phyloP scores from a whole-genome alignment of 1,139 yeast species.

The Geotrichum candidum region DNA sequence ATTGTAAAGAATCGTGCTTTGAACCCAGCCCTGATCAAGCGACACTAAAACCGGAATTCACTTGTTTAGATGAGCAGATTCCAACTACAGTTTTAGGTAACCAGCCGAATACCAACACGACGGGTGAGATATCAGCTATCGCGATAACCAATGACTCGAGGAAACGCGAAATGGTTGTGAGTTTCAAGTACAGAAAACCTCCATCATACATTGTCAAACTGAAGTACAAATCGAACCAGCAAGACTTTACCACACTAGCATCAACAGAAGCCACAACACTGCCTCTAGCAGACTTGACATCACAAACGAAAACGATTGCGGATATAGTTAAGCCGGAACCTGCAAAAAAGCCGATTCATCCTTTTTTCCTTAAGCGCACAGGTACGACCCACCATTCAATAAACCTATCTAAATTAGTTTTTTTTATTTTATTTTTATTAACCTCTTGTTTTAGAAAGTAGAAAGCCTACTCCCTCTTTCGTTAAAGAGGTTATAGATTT shows the following conservation, averaged over 20 bases:
- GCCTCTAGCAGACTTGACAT: background rate
- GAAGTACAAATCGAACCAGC: background rate
- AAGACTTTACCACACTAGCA: background rate
- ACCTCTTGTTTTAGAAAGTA: background rate
- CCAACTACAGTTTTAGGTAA: background rate
- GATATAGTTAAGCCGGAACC: background rate
- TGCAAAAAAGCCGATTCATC: conserved; percentile 21
- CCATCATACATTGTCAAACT: conserved; percentile 2
- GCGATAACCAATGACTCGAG: background rate
- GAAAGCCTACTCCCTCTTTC: background rate
- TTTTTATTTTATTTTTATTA: background rate
- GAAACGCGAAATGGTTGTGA: background rate
- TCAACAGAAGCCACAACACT: background rate
- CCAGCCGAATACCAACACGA: background rate
- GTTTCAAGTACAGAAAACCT: background rate
- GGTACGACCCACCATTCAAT: background rate
- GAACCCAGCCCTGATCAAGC: background rate
- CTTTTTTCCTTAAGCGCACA: conserved; percentile 22
- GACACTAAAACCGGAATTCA: background rate
- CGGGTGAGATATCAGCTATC: too few species aligned
- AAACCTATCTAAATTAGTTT: too few species aligned
- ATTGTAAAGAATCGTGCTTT: background rate
- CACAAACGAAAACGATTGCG: background rate
- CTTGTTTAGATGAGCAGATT: too few species aligned
- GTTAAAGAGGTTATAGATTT: background rate